Evolutionary conservation across 2,329 filamentous ascomycete genomes (phyloP), one percentile per base, ranked within the genome.

Genomic region (Zymoseptoria crescenta): DNA sequence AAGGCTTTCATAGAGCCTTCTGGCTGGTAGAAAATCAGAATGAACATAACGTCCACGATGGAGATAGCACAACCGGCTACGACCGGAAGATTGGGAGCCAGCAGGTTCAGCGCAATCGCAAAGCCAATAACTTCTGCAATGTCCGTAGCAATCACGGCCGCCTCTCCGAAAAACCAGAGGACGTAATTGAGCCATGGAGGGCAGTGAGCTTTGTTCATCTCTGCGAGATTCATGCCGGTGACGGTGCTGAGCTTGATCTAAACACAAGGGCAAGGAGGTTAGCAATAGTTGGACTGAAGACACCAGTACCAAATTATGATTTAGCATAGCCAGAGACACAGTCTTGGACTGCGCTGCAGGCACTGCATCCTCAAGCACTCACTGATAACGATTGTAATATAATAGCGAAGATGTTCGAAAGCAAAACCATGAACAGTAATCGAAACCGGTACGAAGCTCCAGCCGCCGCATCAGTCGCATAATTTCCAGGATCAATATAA

Each of bases 331-430:
- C n/a, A n/a, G n/a, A n/a, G n/a, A n/a, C n/a, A n/a, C n/a, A n/a
- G n/a, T n/a, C n/a, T n/a, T n/a, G n/a, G n/a, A n/a, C n/a, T n/a
- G n/a, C n/a, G n/a, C n/a, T n/a, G n/a, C n/a, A n/a, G n/a, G n/a
- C n/a, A n/a, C n/a, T n/a, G n/a, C n/a, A n/a, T n/a, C n/a, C n/a
- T n/a, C n/a, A n/a, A n/a, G n/a, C n/a, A n/a, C n/a, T n/a, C n/a
- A n/a, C n/a, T n/a, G n/a, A n/a, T n/a, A n/a, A n/a, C n/a, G n/a
- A 83, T 71, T 89, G 87, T 20, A 89, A 76, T 64, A 88, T 83
- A 56, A 89, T 87, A 65, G 87, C 87, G 67, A 89, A 86, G 55
- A 88, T 66, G 69, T 89, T 89, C 72, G 83, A 84, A 66, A 88
- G 76, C 8, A 89, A 76, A 50, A 89, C 81, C 64, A 89, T 78